phyloP scores from a whole-genome alignment of 169 alveolate genomes.

The Perkinsus olseni region DNA sequence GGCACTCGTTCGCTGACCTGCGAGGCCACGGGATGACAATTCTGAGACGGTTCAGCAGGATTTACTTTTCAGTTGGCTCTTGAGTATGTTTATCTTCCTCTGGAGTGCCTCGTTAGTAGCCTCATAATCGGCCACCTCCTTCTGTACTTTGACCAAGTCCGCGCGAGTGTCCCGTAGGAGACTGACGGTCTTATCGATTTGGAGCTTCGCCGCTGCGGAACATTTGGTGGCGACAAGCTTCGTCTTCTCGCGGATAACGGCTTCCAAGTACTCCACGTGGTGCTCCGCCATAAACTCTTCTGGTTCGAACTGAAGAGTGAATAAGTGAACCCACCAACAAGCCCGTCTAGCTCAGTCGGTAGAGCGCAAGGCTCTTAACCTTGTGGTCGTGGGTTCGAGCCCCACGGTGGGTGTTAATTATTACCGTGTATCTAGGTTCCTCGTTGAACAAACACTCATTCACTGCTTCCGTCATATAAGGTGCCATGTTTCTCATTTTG shows the following conservation, averaged over 20 bases:
- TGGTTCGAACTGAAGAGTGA: not conserved
- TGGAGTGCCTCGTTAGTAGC: not conserved
- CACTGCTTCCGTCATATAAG: not conserved
- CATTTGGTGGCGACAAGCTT: not conserved
- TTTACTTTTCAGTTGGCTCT: not conserved
- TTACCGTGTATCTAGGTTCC: not conserved
- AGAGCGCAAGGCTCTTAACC: constrained; percentile 99
- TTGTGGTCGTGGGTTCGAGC: constrained; percentile 99
- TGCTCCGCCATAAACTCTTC: not conserved
- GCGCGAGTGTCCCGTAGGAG: not conserved
- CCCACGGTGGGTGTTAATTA: constrained; percentile 58
- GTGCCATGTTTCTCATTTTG: not conserved
- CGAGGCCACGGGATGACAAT: no score
- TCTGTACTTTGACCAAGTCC: not conserved
- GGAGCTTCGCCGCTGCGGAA: not conserved
- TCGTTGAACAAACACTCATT: not conserved
- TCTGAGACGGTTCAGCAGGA: no score
- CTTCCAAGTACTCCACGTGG: not conserved
- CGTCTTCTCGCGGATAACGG: not conserved
- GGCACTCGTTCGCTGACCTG: no score
- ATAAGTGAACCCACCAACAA: not conserved
- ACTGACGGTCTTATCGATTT: not conserved
- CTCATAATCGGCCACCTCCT: not conserved
- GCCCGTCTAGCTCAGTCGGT: constrained; percentile 99
- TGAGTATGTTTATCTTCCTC: not conserved